Evolutionary conservation across 1,139 yeast genomes (phyloP), one percentile per base, ranked within the genome.

Genomic region (Wickerhamomyces sp.): DNA sequence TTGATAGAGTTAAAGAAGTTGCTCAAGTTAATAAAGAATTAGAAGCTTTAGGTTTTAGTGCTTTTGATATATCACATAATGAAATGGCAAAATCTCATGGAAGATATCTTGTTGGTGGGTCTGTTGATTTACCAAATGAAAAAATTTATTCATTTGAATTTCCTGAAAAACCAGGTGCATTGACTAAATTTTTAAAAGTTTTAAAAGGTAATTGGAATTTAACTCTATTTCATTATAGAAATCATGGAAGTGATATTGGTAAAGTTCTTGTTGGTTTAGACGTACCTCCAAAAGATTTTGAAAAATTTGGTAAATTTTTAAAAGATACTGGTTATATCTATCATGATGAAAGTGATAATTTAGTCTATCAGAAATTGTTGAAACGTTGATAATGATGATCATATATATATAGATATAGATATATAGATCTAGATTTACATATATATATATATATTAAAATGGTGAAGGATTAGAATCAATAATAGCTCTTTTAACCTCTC

Each of bases 81-180:
- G 96, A 89, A 59, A 72, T 91, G 65, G 98, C 98, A 28, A 91
- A 91, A 61, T 75, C 91, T 16, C 99, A 91, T 54, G 97, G 96
- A 27, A 76, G 99, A 58, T 93, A 93, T 58, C 68, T 91, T 45
- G 95, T 91, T 19, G 98, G 98, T 39, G 98, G 98, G 38, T 78
- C 83, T 40, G 72, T 81, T 0, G 57, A 66, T 17, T 76, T 81
- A 12, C 67, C 73, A 21, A 70, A 84, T 45, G 99, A 91, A 60
- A 77, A 82, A 50, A 62, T 91, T 30, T 76, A 79, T 49, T 75
- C 84, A 37, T 91, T 91, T 53, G 96, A 88, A 60, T 93, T 91
- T 68, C 99, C 99, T 11, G 99, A 91, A 58, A 79, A 93, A 52
- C 97, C 97, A 1, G 95, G 96, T 28, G 97, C 98, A 1, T 69